Base-by-base conservation (phyloP, 495 filamentous ascomycete genomes). In the Talaromyces ruber region DNA sequence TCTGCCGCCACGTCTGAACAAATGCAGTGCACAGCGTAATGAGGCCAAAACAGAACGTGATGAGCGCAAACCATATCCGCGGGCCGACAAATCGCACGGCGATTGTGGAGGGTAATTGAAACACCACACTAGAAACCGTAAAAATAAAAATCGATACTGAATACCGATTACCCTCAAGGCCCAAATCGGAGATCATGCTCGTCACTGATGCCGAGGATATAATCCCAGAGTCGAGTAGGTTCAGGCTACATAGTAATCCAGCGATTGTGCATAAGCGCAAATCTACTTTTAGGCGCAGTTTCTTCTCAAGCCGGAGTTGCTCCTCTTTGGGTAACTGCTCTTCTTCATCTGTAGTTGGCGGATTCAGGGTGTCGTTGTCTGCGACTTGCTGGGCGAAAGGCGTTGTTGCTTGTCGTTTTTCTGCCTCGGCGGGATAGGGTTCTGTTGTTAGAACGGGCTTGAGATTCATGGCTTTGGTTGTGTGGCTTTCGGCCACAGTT, bases 81-180 rank as follows among this genome's bases (percentile, higher is more conserved):
- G 88, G 89, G 12, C 88, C 88, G 53, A 88, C 74, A 6, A 84
- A 77, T 32, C 89, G 80, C 43, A 90, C 86, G 5, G 86, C 84
- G 22, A 91, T 74, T 2, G 88, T 92, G 29, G 84, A 86, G 0
- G 89, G 89, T 16, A 93, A 76, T 68, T 93, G 89, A 66, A 89
- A 91, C 24, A 81, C 79, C 51, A 93, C 88, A 68, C 84, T 87
- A 12, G 86, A 80, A 62, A 91, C 80, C 28, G 89, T 91, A 74
- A 90, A 91, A 68, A 91, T 89, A 71, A 93, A 88, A 58, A 93
- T 92, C 26, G 86, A 79, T 16, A 91, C 82, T 8, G 84, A 88
- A 70, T 88, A 89, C 21, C 84, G 79, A 21, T 84, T 84, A 11
- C 86, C 86, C 32, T 82, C 79, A 30, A 92, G 76, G 9, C 81